Conservation (phyloP, 169 alveolate genomes). For the Plasmodium fragile region DNA sequence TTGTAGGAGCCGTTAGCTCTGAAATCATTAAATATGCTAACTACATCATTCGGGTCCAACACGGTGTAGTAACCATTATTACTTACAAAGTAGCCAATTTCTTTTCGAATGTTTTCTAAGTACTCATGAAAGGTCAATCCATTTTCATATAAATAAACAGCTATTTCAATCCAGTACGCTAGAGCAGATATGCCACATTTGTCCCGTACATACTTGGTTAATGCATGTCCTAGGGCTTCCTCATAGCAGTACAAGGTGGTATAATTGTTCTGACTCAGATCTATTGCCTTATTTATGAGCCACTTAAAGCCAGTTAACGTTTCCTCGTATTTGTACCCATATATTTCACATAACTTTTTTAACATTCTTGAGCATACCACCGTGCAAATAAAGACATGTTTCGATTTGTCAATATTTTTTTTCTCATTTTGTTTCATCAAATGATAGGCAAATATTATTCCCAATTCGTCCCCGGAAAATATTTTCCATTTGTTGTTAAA, state of each 20-base stretch:
- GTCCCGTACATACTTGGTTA: slow-evolving; percentile 81
- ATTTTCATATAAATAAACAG: slow-evolving; percentile 80
- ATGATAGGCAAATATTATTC: slow-evolving; percentile 79
- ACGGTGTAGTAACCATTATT: slow-evolving; percentile 82
- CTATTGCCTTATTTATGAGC: slow-evolving; percentile 83
- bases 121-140: slow-evolving; percentile 77
- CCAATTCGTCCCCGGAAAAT: slow-evolving; percentile 84
- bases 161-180: slow-evolving; percentile 81
- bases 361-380: slow-evolving; percentile 78
- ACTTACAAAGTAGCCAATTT: slow-evolving; percentile 84
- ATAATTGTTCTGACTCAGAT: slow-evolving; percentile 72
- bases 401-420: slow-evolving; percentile 61
- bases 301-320: slow-evolving; percentile 88
- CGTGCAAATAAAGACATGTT: slow-evolving; percentile 78
- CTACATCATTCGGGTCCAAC: slow-evolving; percentile 75
- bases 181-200: slow-evolving; percentile 91
- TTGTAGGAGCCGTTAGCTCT: slow-evolving; percentile 78
- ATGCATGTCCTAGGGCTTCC: slow-evolving; percentile 87
- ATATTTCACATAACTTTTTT: slow-evolving; percentile 76
- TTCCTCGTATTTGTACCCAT: slow-evolving; percentile 81
- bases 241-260: slow-evolving; percentile 82
- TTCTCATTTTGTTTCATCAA: slow-evolving; percentile 51
- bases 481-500: slow-evolving; percentile 81
- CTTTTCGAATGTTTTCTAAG: slow-evolving; percentile 70
- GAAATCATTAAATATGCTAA: slow-evolving; percentile 79